Base-by-base conservation (phyloP, 2,329 filamentous ascomycete genomes). In the Fusarium lateritium region DNA sequence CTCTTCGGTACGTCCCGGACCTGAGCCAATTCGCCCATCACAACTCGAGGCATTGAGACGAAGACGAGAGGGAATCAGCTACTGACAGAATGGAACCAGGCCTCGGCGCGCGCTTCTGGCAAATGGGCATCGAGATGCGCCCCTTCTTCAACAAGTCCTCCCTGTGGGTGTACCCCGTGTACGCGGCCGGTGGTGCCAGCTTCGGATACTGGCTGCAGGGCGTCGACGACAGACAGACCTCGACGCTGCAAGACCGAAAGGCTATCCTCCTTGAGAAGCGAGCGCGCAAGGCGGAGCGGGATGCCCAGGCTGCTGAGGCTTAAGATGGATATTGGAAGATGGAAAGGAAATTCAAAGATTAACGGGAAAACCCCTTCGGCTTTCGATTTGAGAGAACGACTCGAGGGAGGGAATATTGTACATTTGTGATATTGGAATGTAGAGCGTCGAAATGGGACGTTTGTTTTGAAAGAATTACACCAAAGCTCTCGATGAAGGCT, bases 151-250 rank as follows among this genome's bases (percentile, higher is more conserved):
- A 92, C 83, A 89, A 87, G 77, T 86, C 91, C 79, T 92, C 92
- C 56, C 89, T 97, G 76, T 97, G 94, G 92, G 94, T 90, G 52
- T 99, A 97, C 84, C 96, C 96, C 56, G 83, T 95, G 74, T 99
- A 96, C 82, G 94, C 91, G 62, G 88, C 88, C 73, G 89, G 94
- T 69, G 94, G 94, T 75, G 94, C 91, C 74, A 93, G 92, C 82
- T 98, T 98, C 83, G 96, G 96, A 74, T 98, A 98, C 86, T 99
- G 95, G 94, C 85, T 99, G 74, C 91, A 94, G 84, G 93, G 93
- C 68, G 93, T 98, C 58, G 94, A 98, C 81, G 85, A 93, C 76
- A 87, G 90, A 79, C 95, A 98, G 83, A 87, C 91, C 73, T 88
- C 88, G 71, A 87, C 94, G 67, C 84, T 99, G 62, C 84, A 86